Evolutionary conservation across 305 asterid genomes (phyloP), one percentile per base, ranked within the genome.

Genomic region (Stenogyne calaminthoides): DNA sequence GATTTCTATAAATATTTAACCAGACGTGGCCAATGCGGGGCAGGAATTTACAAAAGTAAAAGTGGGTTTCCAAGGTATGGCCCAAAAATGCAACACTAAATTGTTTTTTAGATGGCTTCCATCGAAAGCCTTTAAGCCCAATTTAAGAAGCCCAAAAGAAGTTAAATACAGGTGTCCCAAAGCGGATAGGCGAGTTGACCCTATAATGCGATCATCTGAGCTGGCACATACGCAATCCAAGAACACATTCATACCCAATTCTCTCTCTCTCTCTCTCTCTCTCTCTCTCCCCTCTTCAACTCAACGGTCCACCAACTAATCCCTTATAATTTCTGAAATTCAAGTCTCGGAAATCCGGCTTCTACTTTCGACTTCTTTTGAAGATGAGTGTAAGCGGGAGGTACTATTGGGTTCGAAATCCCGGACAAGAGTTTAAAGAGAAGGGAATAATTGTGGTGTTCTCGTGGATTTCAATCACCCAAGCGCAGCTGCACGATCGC

Each of bases 401-500:
- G 66, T 78, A 78, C 56, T 87, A 82, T 63, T 88, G 96, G 98
- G 91, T 76, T 16, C 82, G 77, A 46, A 80, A 74, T 74, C 78
- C 76, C 32, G 71, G 51, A 6, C 75, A 63, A 61, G 76, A 69
- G 16, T 44, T 75, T 15, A 85, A 84, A 67, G 72, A 77, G 8
- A 88, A 86, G 74, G 98, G 96, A 22, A 85, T 88, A 52, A 77
- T 85, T 49, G 86, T 87, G n/a, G 81, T 87, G 7, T 86, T 90
- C 65, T 82, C 84, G 10, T 90, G 98, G 98, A 75, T 80, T 62
- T 88, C 97, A 22, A 60, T 85, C 68, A 69, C 58, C 39, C 88
- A 88, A 56, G 77, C 72, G 61, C 91, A 80, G 46, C 73, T 90
- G 84, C 73, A 81, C 74, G 85, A 81, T 72, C 85, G 74, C 74